Evolutionary conservation across 31 red algal genomes (phyloP).

Genomic region (Bonnemaisonia californica): DNA sequence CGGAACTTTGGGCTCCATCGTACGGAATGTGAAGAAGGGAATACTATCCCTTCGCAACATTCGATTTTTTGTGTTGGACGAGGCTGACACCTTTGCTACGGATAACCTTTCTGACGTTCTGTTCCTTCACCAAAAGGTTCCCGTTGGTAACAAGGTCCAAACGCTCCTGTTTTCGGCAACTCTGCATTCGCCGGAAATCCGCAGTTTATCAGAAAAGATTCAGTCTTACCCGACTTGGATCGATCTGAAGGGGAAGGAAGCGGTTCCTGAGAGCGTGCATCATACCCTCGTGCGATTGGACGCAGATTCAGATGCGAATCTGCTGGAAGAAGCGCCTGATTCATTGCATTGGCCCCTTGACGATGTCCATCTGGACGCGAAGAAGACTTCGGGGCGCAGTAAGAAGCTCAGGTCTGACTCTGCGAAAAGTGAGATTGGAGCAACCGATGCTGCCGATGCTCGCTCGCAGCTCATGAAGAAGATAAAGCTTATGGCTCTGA

Average conservation of each 20-base stretch:
- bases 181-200: constrained; percentile 71
- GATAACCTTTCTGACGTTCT: constrained; percentile 53
- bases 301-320: constrained; percentile 51
- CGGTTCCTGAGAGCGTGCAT: constrained; percentile 71
- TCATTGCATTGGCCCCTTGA: constrained; percentile 53
- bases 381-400: neutral
- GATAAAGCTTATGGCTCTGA: constrained; percentile 62
- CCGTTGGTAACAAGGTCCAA: constrained; percentile 63
- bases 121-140: constrained; percentile 47
- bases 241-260: constrained; percentile 80
- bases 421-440: neutral
- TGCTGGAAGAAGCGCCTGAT: constrained; percentile 40
- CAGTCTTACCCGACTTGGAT: constrained; percentile 79
- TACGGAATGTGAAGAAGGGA: constrained; percentile 49
- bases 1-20: constrained; percentile 69
- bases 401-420: constrained; percentile 9
- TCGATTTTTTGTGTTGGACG: constrained; percentile 87
- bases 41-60: constrained; percentile 49
- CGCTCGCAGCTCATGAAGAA: constrained; percentile 75
- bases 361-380: constrained; percentile 39
- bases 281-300: constrained; percentile 74
- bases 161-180: constrained; percentile 85
- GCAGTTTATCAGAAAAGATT: constrained; percentile 68
- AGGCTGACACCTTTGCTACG: constrained; percentile 77
- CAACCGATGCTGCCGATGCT: constrained; percentile 49